Conservation (phyloP, 2,329 filamentous ascomycete genomes). For the Xylaria sp. region DNA sequence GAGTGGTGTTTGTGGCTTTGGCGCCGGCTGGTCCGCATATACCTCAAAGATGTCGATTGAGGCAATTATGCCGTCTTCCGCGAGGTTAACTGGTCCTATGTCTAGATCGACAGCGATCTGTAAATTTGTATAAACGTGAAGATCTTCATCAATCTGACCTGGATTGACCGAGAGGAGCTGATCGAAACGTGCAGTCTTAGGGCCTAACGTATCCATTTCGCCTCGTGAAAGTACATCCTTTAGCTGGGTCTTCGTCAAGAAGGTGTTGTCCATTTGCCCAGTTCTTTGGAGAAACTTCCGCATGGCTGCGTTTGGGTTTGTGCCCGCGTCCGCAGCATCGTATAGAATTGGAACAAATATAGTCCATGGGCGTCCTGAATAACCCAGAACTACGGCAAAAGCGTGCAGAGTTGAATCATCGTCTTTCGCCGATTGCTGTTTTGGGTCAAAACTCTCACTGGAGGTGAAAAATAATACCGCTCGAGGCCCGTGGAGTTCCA, state of each 20-base stretch:
- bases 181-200: not conserved
- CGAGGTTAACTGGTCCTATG: not conserved
- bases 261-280: not conserved
- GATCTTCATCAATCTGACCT: not conserved
- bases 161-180: constrained; percentile 5
- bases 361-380: constrained; percentile 2
- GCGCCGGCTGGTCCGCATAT: not conserved
- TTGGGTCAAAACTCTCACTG: not conserved
- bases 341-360: constrained; percentile 9
- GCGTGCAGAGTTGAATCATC: not conserved
- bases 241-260: constrained; percentile 9
- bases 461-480: constrained; percentile 3
- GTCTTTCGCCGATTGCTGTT: not conserved
- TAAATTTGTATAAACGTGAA: not conserved
- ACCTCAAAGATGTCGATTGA: constrained; percentile 11
- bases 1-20: not conserved
- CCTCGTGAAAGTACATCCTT: constrained; percentile 1
- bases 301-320: not conserved
- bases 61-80: constrained; percentile 6
- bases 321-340: not conserved
- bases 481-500: not conserved
- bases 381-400: constrained; percentile 7
- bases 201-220: not conserved
- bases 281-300: not conserved
- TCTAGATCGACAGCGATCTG: constrained; percentile 6